Conservation (phyloP, 169 alveolate genomes). For the Plasmodium relictum region DNA sequence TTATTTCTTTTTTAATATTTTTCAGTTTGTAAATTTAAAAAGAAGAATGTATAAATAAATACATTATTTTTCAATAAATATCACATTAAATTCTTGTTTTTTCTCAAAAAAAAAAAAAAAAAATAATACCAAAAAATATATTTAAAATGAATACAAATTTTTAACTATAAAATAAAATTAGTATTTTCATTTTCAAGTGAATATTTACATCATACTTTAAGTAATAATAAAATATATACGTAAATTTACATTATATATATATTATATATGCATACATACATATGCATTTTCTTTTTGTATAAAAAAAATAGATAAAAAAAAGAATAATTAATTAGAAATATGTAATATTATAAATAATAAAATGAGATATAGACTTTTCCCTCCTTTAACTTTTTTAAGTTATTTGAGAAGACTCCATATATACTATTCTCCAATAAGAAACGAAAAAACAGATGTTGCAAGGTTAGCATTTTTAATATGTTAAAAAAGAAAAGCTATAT, state of each 20-base stretch:
- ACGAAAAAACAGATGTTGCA: constrained; percentile 73
- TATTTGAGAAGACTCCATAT: constrained; percentile 46
- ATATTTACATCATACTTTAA: too few relatives aligned
- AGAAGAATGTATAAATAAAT: too few relatives aligned
- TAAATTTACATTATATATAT: background rate
- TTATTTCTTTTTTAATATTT: too few relatives aligned
- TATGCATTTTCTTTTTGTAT: background rate
- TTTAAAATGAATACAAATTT: too few relatives aligned
- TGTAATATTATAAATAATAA: background rate
- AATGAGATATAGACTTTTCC: constrained; percentile 74
- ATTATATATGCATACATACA: background rate
- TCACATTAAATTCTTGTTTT: too few relatives aligned
- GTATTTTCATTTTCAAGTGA: too few relatives aligned
- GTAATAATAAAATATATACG: background rate
- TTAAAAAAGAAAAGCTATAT: background rate
- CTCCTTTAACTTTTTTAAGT: constrained; percentile 52
- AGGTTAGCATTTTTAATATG: constrained; percentile 3
- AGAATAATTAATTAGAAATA: background rate
- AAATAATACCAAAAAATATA: too few relatives aligned
- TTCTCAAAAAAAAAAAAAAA: too few relatives aligned
- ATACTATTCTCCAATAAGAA: constrained; percentile 60
- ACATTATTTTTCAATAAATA: too few relatives aligned
- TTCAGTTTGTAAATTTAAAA: too few relatives aligned
- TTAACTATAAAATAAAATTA: too few relatives aligned
- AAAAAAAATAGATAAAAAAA: background rate